A percentile compares a stretch with the other conserved stretches of the same genome.
These are phyloP conservation scores for Populus hybrid DNA, from an alignment of 441 rosid genomes.

Conservation along the genomic window DNA sequence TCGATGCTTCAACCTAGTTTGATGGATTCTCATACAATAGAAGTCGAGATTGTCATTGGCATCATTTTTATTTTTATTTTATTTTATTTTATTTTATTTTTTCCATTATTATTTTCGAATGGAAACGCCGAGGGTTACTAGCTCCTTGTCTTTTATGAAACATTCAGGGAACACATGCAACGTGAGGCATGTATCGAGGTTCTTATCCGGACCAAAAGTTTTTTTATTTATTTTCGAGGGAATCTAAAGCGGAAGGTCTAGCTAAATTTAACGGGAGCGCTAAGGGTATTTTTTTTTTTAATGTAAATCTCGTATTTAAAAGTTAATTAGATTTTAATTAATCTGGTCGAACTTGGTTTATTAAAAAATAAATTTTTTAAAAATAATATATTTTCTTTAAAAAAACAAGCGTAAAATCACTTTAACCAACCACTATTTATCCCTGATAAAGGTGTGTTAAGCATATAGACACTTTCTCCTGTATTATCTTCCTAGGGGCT, in stretches of 20 bases:
- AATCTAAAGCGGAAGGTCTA: background rate
- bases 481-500: constrained; percentile 15
- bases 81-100: background rate
- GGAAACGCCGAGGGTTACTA: background rate
- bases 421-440: too few relatives aligned
- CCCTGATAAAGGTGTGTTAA: too few relatives aligned
- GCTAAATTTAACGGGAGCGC: background rate
- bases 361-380: too few relatives aligned
- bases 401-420: too few relatives aligned
- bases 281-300: background rate
- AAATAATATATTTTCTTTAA: too few relatives aligned
- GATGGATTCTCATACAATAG: background rate
- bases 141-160: constrained; percentile 6
- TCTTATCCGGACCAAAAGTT: background rate
- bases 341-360: too few relatives aligned
- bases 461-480: too few relatives aligned
- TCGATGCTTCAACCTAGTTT: background rate
- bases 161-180: background rate
- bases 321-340: too few relatives aligned
- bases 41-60: background rate
- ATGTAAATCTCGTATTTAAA: too few relatives aligned
- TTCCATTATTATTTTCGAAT: background rate
- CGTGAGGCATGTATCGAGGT: background rate
- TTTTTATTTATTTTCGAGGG: background rate
- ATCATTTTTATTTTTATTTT: too few relatives aligned